These are phyloP conservation scores for Penicillium cataractarum DNA, from an alignment of 495 filamentous ascomycete genomes.

Conservation along the genomic window DNA sequence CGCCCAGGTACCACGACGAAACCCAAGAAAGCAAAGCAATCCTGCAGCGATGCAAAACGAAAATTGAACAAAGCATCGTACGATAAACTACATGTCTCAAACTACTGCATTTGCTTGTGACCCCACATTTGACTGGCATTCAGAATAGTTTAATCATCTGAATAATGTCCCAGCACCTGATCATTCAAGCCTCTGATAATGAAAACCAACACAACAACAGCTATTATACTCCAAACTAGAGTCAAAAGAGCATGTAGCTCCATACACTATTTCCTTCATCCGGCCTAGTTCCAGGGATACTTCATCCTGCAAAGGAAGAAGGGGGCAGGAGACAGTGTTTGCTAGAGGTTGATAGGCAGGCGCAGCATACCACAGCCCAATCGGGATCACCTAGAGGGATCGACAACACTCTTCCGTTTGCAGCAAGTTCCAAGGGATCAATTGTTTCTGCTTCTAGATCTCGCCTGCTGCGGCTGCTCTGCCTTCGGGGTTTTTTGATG, in stretches of 20 bases:
- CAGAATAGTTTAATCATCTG: neutral
- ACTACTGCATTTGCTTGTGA: neutral
- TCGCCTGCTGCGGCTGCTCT: neutral
- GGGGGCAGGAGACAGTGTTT: neutral
- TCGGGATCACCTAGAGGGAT: neutral
- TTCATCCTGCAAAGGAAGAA: neutral
- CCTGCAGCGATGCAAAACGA: neutral
- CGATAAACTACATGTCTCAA: neutral
- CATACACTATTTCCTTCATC: neutral
- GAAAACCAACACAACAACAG: neutral
- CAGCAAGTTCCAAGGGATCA: neutral
- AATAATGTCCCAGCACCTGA: neutral
- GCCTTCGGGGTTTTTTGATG: neutral
- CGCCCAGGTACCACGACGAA: neutral
- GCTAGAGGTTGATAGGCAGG: neutral
- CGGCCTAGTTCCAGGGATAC: neutral
- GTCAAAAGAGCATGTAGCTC: neutral
- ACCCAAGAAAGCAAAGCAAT: neutral
- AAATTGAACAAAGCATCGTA: neutral
- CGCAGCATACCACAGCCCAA: constrained; percentile 2
- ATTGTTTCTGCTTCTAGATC: constrained; percentile 3
- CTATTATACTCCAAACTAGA: neutral
- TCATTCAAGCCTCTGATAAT: too few species aligned
- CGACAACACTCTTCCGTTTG: neutral
- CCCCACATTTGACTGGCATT: neutral